These are phyloP conservation scores for Lodderomyces oxycetoniae DNA, from an alignment of 1,139 yeast species.

Conservation along the genomic window DNA sequence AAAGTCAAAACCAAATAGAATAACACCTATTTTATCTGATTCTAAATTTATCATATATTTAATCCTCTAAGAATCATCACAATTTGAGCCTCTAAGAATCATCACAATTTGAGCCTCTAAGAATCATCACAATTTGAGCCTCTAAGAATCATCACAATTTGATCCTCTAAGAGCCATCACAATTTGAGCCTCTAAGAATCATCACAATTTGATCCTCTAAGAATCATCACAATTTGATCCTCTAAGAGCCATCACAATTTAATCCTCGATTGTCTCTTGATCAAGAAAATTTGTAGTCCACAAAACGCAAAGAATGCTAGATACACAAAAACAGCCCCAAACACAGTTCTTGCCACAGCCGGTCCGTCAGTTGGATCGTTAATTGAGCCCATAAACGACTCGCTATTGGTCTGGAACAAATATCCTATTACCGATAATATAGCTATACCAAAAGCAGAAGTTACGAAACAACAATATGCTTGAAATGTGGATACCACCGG, in stretches of 20 bases:
- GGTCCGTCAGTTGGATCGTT: constrained; percentile 89
- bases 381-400: constrained; percentile 87
- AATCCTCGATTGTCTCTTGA: constrained; percentile 59
- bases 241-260: constrained; percentile 24
- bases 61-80: too few relatives aligned
- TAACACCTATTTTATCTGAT: too few relatives aligned
- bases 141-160: too few relatives aligned
- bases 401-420: constrained; percentile 76
- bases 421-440: constrained; percentile 81
- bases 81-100: too few relatives aligned
- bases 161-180: too few relatives aligned
- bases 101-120: too few relatives aligned
- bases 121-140: too few relatives aligned
- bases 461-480: constrained; percentile 93
- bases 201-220: too few relatives aligned
- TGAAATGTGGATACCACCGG: constrained; percentile 53
- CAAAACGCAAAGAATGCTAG: constrained; percentile 77
- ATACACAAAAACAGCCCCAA: constrained; percentile 85
- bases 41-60: too few relatives aligned
- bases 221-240: too few relatives aligned
- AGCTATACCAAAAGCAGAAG: constrained; percentile 86
- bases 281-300: constrained; percentile 72
- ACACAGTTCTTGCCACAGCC: constrained; percentile 88
- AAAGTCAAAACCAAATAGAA: too few relatives aligned
- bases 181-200: neutral